A percentile compares a stretch with the other conserved stretches of the same genome.
Evolutionary conservation across 2,329 filamentous ascomycete species (phyloP).

Genomic region (Trichoderma aggressivum): DNA sequence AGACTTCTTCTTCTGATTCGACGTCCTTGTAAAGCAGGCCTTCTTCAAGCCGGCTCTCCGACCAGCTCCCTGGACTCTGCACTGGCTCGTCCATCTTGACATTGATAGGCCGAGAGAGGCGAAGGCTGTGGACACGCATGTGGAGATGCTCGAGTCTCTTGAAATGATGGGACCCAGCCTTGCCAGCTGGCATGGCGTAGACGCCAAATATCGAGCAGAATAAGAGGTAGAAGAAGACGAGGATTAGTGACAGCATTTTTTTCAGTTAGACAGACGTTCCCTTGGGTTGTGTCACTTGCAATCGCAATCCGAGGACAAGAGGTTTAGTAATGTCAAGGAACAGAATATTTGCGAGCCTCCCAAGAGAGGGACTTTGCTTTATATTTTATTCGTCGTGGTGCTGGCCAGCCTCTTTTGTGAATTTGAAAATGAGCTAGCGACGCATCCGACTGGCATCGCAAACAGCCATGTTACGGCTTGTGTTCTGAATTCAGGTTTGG

Average conservation of each 20-base stretch:
- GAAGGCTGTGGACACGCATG: neutral
- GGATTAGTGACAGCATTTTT: constrained; percentile 8
- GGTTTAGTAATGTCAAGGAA: neutral
- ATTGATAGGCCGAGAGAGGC: neutral
- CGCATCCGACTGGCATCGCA: neutral
- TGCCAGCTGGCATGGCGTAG: constrained; percentile 28
- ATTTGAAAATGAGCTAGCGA: neutral
- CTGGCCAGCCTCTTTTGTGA: neutral
- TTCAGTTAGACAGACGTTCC: neutral
- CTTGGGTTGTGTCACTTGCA: neutral
- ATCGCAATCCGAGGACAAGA: neutral
- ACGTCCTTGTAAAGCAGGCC: neutral
- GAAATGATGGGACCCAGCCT: neutral
- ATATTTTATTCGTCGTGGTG: neutral
- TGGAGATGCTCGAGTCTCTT: constrained; percentile 2
- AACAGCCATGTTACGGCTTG: neutral
- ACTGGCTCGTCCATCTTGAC: neutral
- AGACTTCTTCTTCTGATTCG: neutral
- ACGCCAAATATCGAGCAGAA: constrained; percentile 25
- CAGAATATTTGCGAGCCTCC: neutral
- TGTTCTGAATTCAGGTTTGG: neutral
- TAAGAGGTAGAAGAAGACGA: constrained; percentile 24
- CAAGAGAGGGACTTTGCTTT: neutral
- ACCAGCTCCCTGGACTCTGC: neutral
- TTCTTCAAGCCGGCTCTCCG: neutral